Evolutionary conservation across 345 rosid genomes (phyloP), one percentile per base, ranked within the genome.

Genomic region (Eucalyptus dawsonii): DNA sequence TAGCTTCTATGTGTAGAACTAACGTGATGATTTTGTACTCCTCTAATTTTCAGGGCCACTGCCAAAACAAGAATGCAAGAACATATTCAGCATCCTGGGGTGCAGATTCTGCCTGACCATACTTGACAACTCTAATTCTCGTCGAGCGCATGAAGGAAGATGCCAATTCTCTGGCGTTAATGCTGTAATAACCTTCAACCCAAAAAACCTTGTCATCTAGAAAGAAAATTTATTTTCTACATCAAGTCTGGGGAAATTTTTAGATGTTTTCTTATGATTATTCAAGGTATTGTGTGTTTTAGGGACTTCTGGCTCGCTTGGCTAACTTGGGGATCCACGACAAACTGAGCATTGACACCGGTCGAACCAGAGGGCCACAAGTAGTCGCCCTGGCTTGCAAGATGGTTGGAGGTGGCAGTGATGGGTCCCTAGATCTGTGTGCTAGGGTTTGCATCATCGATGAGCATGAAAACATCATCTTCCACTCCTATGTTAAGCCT

Each of bases 401-500:
- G 91, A 96, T 95, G 97, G 97, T 97, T 87, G 99, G 99, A 67
- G 99, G 98, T 86, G 98, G 98, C 90, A 97, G 95, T 87, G 99
- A 96, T 86, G 98, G 99, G 80, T 94, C 98, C 19, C 90, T 96
- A 17, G 98, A 97, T 80, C 87, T 96, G 58, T 97, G 98, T 72
- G 99, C 96, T 5, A 94, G 96, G 91, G 96, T 97, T 87, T 97
- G 98, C 92, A 88, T 97, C 72, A 93, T 95, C 40, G 99, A 97
- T 87, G 98, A 97, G 86, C 90, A 88, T 50, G 99, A 97, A 90
- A 95, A 95, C 72, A 89, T 97, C 34, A 88, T 97, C 90, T 96
- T 97, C 94, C 98, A 96, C 76, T 45, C 96, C 72, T 96, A 94
- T 91, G 96, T 97, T 89, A 96, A 97, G 88, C 99, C 99, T 3